These are phyloP conservation scores for Calonectria crousiana DNA, from an alignment of 2,329 filamentous ascomycete genomes.

Conservation along the genomic window DNA sequence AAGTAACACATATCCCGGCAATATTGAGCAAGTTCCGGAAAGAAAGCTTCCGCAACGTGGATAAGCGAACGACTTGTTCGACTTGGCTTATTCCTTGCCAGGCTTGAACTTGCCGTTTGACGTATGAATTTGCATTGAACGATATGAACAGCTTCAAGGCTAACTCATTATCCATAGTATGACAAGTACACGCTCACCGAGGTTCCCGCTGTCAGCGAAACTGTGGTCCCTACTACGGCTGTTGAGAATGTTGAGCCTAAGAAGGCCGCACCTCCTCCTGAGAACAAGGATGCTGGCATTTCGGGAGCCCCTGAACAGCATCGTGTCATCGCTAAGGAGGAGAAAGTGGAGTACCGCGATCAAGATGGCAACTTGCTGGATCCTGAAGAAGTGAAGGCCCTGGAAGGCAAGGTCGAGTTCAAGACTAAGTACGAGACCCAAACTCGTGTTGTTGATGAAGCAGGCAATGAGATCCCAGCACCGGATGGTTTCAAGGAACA, in stretches of 20 bases:
- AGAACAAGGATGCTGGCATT: conserved; percentile 51
- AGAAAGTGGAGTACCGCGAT: conserved; percentile 94
- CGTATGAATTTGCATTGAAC: conserved; percentile 9
- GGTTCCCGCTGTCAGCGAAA: conserved; percentile 38
- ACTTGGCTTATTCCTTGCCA: conserved; percentile 16
- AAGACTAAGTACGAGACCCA: conserved; percentile 96
- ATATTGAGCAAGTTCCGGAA: conserved; percentile 48
- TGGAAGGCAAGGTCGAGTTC: conserved; percentile 95
- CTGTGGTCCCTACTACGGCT: conserved; percentile 46
- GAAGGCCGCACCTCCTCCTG: conserved; percentile 39
- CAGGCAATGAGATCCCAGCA: conserved; percentile 79
- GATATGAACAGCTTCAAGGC: not conserved
- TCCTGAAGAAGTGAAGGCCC: conserved; percentile 82
- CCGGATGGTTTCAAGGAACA: conserved; percentile 54
- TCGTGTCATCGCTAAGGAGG: conserved; percentile 71
- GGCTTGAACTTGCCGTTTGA: conserved; percentile 22
- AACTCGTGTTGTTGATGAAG: conserved; percentile 83
- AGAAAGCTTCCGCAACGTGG: conserved; percentile 47
- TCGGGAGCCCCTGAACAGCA: conserved; percentile 64
- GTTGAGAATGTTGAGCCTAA: conserved; percentile 44
- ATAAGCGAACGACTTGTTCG: conserved; percentile 20
- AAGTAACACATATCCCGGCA: conserved; percentile 69
- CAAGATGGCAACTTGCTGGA: conserved; percentile 91
- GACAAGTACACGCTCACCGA: conserved; percentile 57
- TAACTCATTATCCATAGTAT: conserved; percentile 55